Conservation (phyloP, 2,329 filamentous ascomycete species). For the Thermothelomyces thermophilus region DNA sequence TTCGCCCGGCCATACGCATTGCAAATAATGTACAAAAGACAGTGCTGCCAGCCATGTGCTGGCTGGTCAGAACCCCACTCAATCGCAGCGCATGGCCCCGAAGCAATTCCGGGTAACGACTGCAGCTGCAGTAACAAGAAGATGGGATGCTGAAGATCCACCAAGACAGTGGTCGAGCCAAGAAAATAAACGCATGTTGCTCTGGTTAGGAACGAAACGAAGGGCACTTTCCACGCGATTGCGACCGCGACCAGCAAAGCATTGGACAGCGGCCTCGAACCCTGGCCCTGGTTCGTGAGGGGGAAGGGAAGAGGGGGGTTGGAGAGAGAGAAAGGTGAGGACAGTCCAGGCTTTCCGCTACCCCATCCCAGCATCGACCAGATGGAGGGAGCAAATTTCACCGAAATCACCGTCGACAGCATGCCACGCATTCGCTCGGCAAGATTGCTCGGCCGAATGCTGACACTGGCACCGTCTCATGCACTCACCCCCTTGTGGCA, state of each 20-base stretch:
- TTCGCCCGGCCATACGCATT: too few relatives aligned
- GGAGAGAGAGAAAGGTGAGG: too few relatives aligned
- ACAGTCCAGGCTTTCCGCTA: not conserved
- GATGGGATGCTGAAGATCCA: conserved; percentile 9
- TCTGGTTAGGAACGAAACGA: too few relatives aligned
- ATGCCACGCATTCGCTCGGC: not conserved
- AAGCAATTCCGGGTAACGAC: conserved; percentile 14
- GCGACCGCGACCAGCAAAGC: too few relatives aligned
- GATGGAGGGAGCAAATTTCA: not conserved
- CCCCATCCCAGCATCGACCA: not conserved
- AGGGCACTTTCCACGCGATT: too few relatives aligned
- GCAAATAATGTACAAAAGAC: too few relatives aligned
- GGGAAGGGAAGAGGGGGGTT: not conserved
- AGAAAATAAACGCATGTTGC: conserved; percentile 1
- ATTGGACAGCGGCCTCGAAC: too few relatives aligned
- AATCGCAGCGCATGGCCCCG: not conserved
- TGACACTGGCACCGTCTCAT: not conserved
- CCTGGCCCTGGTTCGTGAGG: not conserved
- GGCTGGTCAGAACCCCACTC: too few relatives aligned
- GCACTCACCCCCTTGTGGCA: not conserved
- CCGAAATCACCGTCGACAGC: not conserved
- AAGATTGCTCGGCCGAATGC: not conserved
- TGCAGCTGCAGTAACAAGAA: too few relatives aligned
- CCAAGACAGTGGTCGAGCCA: conserved; percentile 9
- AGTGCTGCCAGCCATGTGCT: too few relatives aligned